Base-by-base conservation (phyloP, 2,329 filamentous ascomycete species). In the Sporothrix luriei region DNA sequence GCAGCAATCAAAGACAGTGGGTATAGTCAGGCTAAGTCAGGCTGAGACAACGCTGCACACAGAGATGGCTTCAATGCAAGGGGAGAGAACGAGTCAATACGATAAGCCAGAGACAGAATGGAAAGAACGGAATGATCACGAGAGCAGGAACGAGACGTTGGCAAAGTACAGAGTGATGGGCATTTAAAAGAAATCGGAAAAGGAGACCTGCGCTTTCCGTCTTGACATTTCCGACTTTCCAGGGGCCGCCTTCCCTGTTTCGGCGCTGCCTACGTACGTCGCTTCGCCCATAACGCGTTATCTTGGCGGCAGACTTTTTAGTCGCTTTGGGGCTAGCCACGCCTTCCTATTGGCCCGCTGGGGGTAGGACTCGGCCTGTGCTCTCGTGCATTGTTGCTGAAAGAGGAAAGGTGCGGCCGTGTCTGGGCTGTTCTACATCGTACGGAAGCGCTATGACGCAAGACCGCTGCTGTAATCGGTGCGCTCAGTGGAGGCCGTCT, bases 321-420 rank as follows among this genome's bases (percentile, higher is more conserved):
- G 16, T 19, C 40, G 7, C n/a, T 19, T 65, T 21, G 43, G 24
- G 14, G 24, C 16, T 26, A 48, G 26, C 43, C 59, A 38, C 57
- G 67, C n/a, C 14, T 24, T 33, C 29, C 67, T 49, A 69, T 65
- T 65, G 68, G 59, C 16, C 43, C 13, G 13, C 2, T 46, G 16
- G 21, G 38, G 54, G 9, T 55, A 13, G 24, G 26, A 29, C 29
- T 62, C 57, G 57, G 57, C 57, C 38, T 69, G 68, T 69, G 68
- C 68, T 66, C 68, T 69, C 68, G 68, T 69, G 68, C 61, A 52
- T 29, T 38, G 24, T 69, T 61, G 52, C 52, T 66, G n/a, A 43
- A 69, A 66, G 13, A 57, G 68, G 68, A 64, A 69, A 57, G 24
- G 59, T 19, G n/a, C 59, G n/a, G 48, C 62, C n/a, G 46, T 52